Evolutionary conservation across 768 basidiomycete species (phyloP), one percentile per base, ranked within the genome.

Genomic region (Pleurotus tuber-regium): DNA sequence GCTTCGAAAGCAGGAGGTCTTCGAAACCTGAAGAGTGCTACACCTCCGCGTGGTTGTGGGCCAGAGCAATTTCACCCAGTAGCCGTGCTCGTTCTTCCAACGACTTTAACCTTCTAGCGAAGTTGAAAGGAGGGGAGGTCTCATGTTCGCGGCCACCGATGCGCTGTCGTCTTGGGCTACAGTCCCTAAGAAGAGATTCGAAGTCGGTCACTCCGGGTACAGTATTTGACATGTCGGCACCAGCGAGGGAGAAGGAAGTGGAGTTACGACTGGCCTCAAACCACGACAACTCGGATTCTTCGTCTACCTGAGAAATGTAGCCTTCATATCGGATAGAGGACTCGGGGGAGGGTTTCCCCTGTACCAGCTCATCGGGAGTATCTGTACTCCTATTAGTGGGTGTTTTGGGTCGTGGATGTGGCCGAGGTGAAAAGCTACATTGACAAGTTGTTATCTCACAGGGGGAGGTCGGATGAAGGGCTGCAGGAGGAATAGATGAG

Each of bases 381-480:
- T n/a, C n/a, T n/a, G n/a, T n/a, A n/a, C n/a, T n/a, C n/a, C n/a
- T n/a, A n/a, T n/a, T n/a, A n/a, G n/a, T n/a, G n/a, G 18, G 30
- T 14, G 18, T 28, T 35, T 16, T 14, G 11, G 46, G 46, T 21
- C 46, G 46, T 11, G 23, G 46, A n/a, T 48, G 46, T 31, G 46
- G 31, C n/a, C 14, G 14, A 8, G 23, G 23, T 6, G 46, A 31
- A 8, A 24, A 19, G 31, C 16, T 35, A 31, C 46, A 48, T 21
- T 48, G 19, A n/a, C 46, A 48, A 11, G 31, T 48, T 12, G 46
- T 48, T 19, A 33, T 21, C 30, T 48, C 46, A n/a, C 38, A 40
- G 18, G 38, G 38, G n/a, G 38, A 16, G 8, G 38, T 19, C 10
- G 11, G 23, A 25, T 40, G 8, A 12, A 19, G 11, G 9, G 16